These are phyloP conservation scores for Sporodiniella umbellata DNA, from an alignment of 371 early-diverging fungal genomes.

Conservation along the genomic window DNA sequence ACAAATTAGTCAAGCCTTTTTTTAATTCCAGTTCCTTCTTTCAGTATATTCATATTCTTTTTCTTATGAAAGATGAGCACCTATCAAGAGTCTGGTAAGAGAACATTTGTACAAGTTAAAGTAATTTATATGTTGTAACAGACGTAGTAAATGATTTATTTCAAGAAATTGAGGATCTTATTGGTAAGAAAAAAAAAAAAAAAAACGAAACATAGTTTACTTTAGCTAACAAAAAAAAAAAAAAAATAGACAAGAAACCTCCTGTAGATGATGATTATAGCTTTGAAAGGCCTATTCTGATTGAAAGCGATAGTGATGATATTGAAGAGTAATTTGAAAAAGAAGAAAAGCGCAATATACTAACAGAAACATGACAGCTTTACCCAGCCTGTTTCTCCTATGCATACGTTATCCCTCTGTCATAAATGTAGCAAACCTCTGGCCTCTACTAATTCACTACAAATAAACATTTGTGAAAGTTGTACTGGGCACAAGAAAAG, in stretches of 20 bases:
- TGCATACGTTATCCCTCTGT: constrained; percentile 7
- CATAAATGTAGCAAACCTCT: constrained; percentile 7
- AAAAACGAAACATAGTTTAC: neutral
- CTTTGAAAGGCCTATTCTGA: constrained; percentile 18
- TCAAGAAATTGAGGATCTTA: constrained; percentile 19
- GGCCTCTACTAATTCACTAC: neutral
- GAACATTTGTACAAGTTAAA: no score
- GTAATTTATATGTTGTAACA: neutral
- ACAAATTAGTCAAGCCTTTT: neutral
- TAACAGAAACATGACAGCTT: constrained; percentile 1
- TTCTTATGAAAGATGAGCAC: neutral
- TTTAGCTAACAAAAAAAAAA: neutral
- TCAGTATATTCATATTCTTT: neutral
- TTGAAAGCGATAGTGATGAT: constrained; percentile 24
- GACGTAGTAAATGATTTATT: constrained; percentile 16
- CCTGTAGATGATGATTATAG: neutral
- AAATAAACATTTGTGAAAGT: constrained; percentile 4
- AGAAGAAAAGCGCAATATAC: no score
- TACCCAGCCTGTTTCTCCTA: neutral
- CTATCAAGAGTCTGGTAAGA: neutral
- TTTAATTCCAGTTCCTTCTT: neutral
- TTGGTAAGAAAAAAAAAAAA: constrained; percentile 5
- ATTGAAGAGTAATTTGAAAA: constrained; percentile 25
- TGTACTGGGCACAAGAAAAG: constrained; percentile 7
- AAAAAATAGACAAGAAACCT: neutral